Evolutionary conservation across 441 rosid genomes (phyloP), one percentile per base, ranked within the genome.

Genomic region (Gossypium aridum): DNA sequence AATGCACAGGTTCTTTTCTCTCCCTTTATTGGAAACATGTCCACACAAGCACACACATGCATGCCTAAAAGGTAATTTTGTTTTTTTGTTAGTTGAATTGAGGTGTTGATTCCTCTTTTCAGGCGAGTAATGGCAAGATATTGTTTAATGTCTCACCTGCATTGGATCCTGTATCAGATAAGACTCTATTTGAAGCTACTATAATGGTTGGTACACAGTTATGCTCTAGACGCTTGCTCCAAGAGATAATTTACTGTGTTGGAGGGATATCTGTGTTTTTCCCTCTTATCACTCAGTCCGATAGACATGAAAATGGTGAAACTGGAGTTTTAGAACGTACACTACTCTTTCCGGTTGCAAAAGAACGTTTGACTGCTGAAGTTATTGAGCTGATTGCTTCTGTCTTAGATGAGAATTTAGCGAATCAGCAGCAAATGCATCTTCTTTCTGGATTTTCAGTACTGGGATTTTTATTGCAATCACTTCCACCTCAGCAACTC

Each of bases 241-340:
- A 94, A 83, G 92, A 92, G 82, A 96, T 94, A 80, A 91, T 96
- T 80, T 96, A 96, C 81, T 96, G 99, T 77, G 98, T 92, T 49
- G 99, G 99, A 68, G 99, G 99, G 71, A 90, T 96, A 56, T 93
- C 99, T 45, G 99, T 96, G 74, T 92, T 96, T 84, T 96, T 96
- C 78, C 99, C 99, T 53, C 91, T 96, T 60, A 91, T 93, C 74
- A 88, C 92, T 34, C 97, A 92, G 78, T 92, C 92, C 75, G 98
- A 92, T 80, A 86, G 89, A 81, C 91, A 88, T 84, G 93, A 90
- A 79, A 85, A 83, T 78, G 91, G 87, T 73, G 89, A 83, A 83
- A 80, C 73, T 77, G 85, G 83, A 75, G 79, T 80, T 70, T 78
- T 64, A 80, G 98, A 88, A 61, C 86, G 79, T 64, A 56, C 81